Percentiles rank a stretch among this genome's conserved stretches.
Evolutionary conservation across 2,329 filamentous ascomycete species (phyloP).

Genomic region (Fusarium lyarnte): DNA sequence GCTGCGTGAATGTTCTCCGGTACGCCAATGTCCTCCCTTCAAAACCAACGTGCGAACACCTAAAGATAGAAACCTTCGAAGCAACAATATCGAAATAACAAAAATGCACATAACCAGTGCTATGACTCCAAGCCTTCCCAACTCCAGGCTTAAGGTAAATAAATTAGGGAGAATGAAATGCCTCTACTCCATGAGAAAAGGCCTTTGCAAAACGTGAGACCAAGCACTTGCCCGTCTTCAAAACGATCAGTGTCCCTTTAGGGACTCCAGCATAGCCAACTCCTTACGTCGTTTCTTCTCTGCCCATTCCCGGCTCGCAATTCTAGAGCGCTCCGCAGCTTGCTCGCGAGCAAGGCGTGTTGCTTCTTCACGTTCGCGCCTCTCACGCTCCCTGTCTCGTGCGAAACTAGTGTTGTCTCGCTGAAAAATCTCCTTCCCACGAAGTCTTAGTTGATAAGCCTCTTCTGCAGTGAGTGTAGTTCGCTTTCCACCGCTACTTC

Average conservation of each 20-base stretch:
- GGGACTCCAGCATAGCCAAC: slow-evolving; percentile 30
- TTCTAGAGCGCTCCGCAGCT: slow-evolving; percentile 69
- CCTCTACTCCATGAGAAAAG: background rate
- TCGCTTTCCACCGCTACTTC: slow-evolving; percentile 56
- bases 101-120: slow-evolving; percentile 27
- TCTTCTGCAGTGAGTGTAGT: slow-evolving; percentile 62
- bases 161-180: background rate
- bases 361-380: slow-evolving; percentile 62
- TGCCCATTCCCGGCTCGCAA: slow-evolving; percentile 69
- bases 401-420: slow-evolving; percentile 59
- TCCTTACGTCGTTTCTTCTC: slow-evolving; percentile 63
- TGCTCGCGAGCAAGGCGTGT: slow-evolving; percentile 66
- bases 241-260: slow-evolving; percentile 1
- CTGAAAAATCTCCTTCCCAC: slow-evolving; percentile 63
- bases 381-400: slow-evolving; percentile 62
- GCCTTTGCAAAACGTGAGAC: background rate
- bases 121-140: slow-evolving; percentile 28
- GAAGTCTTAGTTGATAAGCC: slow-evolving; percentile 59
- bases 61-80: slow-evolving; percentile 14
- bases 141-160: slow-evolving; percentile 33
- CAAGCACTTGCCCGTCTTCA: background rate
- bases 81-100: slow-evolving; percentile 28
- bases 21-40: slow-evolving; percentile 10
- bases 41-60: slow-evolving; percentile 17
- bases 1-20: background rate